Conservation (phyloP, 1,284 basidiomycete species). For the Baeospora myosura region DNA sequence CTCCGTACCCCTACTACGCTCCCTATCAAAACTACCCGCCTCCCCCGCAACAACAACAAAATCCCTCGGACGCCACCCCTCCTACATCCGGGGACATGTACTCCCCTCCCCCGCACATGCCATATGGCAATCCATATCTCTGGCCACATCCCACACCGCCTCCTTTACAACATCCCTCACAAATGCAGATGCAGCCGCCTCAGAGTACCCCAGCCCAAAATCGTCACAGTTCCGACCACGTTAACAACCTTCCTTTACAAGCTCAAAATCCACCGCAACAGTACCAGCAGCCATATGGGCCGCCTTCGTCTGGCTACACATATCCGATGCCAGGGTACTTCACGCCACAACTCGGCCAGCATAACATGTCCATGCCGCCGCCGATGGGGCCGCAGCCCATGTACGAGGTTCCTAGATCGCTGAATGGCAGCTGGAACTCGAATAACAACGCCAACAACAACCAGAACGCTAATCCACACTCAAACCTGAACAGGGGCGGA, state of each 20-base stretch:
- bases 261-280: conserved; percentile 25
- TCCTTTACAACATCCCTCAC: background rate
- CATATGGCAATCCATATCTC: conserved; percentile 32
- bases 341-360: conserved; percentile 33
- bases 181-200: conserved; percentile 17
- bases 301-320: conserved; percentile 29
- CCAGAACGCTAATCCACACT: background rate
- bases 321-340: conserved; percentile 46
- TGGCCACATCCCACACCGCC: conserved; percentile 26
- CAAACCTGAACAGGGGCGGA: no score
- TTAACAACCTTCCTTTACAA: conserved; percentile 18
- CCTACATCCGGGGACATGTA: conserved; percentile 29
- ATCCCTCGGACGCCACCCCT: conserved; percentile 26
- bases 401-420: conserved; percentile 22
- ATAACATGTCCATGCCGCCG: conserved; percentile 27
- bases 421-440: conserved; percentile 18
- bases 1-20: conserved; percentile 21
- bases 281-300: conserved; percentile 30
- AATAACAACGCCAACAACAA: conserved; percentile 10
- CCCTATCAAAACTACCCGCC: conserved; percentile 17
- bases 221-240: conserved; percentile 11
- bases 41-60: conserved; percentile 27
- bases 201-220: conserved; percentile 24
- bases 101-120: conserved; percentile 24
- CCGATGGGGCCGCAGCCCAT: conserved; percentile 16